Base-by-base conservation (phyloP, 2,329 filamentous ascomycete species). In the Epichloe uncinata region DNA sequence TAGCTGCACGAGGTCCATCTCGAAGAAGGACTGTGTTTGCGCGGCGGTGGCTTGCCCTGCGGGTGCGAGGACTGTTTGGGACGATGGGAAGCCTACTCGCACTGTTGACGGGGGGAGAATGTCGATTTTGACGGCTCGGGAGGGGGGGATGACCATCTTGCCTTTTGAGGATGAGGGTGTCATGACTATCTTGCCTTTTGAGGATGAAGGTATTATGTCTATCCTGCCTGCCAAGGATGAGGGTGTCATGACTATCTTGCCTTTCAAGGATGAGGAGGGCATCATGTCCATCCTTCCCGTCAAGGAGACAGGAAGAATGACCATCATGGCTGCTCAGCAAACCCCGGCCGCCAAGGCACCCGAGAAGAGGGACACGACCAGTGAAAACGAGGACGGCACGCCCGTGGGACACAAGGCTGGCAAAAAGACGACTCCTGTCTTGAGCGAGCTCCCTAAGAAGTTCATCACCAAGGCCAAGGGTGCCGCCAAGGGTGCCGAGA, bases 21-120 rank as follows among this genome's bases (percentile, higher is more conserved):
- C 50, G 8, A 47, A 51, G 26, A 34, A 48, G 18, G 55, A 60
- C 8, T 67, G 64, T 53, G 35, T 60, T 46, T 67, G 61, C 54
- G 42, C 54, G 2, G 48, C 34, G 6, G 60, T 59, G n/a, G 33
- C 51, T 6, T 65, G 62, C 45, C 60, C 63, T 6, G 13, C 26
- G 2, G 49, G 50, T 33, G 58, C 58, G 5, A 49, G 52, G 13
- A 58, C 53, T 13, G 33, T 61, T 16, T 56, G 42, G 44, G 20
- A 47, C 12, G 42, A 49, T 35, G n/a, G 35, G 5, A 37, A 37
- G 18, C n/a, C 44, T 22, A 2, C 36, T 18, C 7, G 20, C 5
- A 37, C 46, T 33, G 4, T 37, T 9, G 26, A 6, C 11, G 5
- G 5, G 38, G 16, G 13, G 22, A 9, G 26, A 1, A 9, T 30